Conservation (phyloP, 345 rosid species). For the Rhodamnia rubescens region DNA sequence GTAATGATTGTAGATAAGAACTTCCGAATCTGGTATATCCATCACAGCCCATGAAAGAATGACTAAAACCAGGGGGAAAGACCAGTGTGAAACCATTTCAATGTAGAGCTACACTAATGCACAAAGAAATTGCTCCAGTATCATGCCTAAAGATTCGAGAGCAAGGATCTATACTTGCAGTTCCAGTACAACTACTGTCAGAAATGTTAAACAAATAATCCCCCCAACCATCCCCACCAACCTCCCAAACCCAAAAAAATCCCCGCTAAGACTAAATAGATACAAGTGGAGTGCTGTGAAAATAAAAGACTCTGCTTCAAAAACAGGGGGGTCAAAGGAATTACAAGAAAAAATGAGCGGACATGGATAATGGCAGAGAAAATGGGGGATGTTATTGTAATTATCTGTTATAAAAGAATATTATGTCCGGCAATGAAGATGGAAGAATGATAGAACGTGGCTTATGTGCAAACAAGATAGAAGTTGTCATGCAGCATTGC, state of each 20-base stretch:
- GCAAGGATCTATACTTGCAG: neutral
- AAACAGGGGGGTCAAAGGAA: neutral
- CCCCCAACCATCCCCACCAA: neutral
- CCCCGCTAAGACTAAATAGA: neutral
- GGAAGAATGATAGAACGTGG: neutral
- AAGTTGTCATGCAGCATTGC: neutral
- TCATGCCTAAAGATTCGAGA: neutral
- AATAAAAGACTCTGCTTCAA: neutral
- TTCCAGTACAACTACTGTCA: neutral
- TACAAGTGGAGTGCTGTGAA: neutral
- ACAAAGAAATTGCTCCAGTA: neutral
- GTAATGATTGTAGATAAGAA: neutral
- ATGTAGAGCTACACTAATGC: neutral
- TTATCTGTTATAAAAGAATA: neutral
- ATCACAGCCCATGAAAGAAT: neutral
- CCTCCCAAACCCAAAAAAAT: neutral
- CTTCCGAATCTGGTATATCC: neutral
- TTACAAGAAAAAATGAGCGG: neutral
- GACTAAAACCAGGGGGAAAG: neutral
- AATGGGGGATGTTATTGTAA: neutral
- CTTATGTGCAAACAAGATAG: neutral
- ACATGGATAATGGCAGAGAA: neutral
- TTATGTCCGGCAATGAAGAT: neutral
- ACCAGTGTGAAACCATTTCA: neutral
- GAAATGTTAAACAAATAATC: neutral